phyloP scores from a whole-genome alignment of 1,284 basidiomycete genomes.

The Cryptococcus neoformans region DNA sequence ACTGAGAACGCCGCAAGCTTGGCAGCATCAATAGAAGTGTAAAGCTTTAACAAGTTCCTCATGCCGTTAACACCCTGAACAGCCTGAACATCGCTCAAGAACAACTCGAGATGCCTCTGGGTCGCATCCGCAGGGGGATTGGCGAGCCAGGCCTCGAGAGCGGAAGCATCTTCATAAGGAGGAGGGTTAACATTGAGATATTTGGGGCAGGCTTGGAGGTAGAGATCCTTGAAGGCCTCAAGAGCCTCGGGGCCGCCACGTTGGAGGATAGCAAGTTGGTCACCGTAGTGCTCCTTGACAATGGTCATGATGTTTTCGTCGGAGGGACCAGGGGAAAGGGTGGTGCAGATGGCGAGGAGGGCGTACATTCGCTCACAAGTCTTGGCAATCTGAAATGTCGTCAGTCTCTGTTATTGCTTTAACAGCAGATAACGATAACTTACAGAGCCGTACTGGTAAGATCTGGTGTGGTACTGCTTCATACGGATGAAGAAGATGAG shows the following conservation, averaged over 20 bases:
- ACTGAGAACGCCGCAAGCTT: constrained; percentile 86
- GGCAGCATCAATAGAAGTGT: constrained; percentile 86
- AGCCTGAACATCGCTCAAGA: constrained; percentile 70
- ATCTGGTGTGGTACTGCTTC: constrained; percentile 92
- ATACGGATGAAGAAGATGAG: constrained; percentile 90
- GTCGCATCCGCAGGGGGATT: constrained; percentile 67
- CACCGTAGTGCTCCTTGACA: constrained; percentile 89
- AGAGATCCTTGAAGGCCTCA: constrained; percentile 88
- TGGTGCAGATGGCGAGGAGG: constrained; percentile 87
- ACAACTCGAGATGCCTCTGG: constrained; percentile 77
- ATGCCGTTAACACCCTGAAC: constrained; percentile 78
- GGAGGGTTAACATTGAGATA: constrained; percentile 94
- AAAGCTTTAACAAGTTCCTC: constrained; percentile 89
- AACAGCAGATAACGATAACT: constrained; percentile 14
- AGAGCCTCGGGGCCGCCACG: constrained; percentile 64
- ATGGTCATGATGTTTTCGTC: constrained; percentile 94
- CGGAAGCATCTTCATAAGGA: constrained; percentile 77
- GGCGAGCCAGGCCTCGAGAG: constrained; percentile 59
- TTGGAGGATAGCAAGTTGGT: constrained; percentile 82
- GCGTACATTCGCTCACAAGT: constrained; percentile 98
- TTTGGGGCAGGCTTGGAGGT: constrained; percentile 91
- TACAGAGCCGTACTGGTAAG: constrained; percentile 94
- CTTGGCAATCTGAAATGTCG: constrained; percentile 79
- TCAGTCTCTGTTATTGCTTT: background rate
- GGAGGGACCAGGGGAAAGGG: constrained; percentile 80